Evolutionary conservation across 2,329 filamentous ascomycete species (phyloP).

Genomic region (Plenodomus biglobosus): DNA sequence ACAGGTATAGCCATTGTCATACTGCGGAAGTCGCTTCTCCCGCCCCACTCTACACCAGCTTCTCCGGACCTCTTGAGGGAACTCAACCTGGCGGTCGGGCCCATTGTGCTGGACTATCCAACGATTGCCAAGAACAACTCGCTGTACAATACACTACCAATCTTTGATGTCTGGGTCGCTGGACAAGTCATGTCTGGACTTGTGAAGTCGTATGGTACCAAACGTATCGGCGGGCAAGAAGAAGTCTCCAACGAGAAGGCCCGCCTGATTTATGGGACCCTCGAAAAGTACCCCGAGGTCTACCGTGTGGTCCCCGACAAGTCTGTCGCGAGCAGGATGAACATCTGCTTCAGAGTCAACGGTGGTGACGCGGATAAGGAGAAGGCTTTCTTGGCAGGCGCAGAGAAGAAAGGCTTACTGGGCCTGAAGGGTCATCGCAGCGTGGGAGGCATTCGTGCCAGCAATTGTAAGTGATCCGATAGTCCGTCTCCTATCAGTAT

Average conservation of each 20-base stretch:
- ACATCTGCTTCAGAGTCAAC: conserved; percentile 84
- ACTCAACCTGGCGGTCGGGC: conserved; percentile 74
- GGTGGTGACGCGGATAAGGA: conserved; percentile 69
- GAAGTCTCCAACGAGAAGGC: conserved; percentile 74
- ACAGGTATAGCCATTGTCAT: conserved; percentile 86
- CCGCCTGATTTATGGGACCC: conserved; percentile 69
- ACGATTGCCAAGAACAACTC: conserved; percentile 90
- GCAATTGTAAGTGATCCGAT: conserved; percentile 62
- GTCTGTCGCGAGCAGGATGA: conserved; percentile 80
- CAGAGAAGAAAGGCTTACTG: conserved; percentile 66
- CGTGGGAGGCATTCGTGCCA: conserved; percentile 81
- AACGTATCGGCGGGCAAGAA: conserved; percentile 76
- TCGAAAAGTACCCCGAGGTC: conserved; percentile 72
- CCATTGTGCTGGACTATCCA: conserved; percentile 79
- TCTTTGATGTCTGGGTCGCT: conserved; percentile 90
- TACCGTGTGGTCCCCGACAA: conserved; percentile 80
- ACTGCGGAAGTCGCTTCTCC: conserved; percentile 77
- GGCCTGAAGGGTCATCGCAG: conserved; percentile 88
- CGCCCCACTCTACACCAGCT: conserved; percentile 61
- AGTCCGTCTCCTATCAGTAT: conserved; percentile 1
- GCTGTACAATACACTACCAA: conserved; percentile 92
- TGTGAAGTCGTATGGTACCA: conserved; percentile 62
- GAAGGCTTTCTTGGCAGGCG: conserved; percentile 75
- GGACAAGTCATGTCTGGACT: conserved; percentile 84
- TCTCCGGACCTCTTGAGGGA: conserved; percentile 69